Conservation (phyloP, 768 basidiomycete species). For the Psilocybe subaeruginosa region DNA sequence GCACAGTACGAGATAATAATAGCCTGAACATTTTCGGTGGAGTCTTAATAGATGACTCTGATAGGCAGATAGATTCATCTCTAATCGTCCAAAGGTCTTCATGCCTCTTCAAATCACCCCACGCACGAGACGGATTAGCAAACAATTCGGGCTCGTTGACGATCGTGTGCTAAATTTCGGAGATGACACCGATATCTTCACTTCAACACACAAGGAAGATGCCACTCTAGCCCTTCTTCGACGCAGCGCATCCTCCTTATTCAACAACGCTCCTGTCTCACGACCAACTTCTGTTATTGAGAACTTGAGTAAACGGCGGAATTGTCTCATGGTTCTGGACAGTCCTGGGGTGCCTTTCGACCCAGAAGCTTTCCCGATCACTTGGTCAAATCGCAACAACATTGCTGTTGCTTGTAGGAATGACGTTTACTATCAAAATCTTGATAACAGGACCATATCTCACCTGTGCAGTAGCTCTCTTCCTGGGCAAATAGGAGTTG, state of each 20-base stretch:
- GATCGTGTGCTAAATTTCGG: conserved; percentile 58
- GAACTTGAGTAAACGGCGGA: conserved; percentile 54
- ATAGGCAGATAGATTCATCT: conserved; percentile 66
- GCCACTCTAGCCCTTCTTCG: conserved; percentile 53
- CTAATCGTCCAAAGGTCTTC: conserved; percentile 49
- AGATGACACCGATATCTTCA: conserved; percentile 31
- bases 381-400: conserved; percentile 61
- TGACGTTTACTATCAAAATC: conserved; percentile 66
- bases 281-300: conserved; percentile 55
- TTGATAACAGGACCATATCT: conserved; percentile 54
- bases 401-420: conserved; percentile 66
- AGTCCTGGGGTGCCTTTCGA: conserved; percentile 62
- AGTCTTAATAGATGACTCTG: background rate
- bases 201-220: conserved; percentile 31
- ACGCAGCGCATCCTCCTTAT: conserved; percentile 54
- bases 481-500: conserved; percentile 43
- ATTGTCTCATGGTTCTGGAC: conserved; percentile 64
- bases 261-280: conserved; percentile 30
- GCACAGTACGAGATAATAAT: conserved; percentile 15
- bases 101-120: conserved; percentile 66
- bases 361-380: conserved; percentile 57
- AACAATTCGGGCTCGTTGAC: conserved; percentile 60
- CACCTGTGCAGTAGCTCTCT: conserved; percentile 43
- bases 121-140: conserved; percentile 67
- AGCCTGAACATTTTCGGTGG: background rate